A percentile compares a stretch with the other conserved stretches of the same genome.
These are phyloP conservation scores for Kondoa subrosea DNA, from an alignment of 768 basidiomycete genomes.

Conservation along the genomic window DNA sequence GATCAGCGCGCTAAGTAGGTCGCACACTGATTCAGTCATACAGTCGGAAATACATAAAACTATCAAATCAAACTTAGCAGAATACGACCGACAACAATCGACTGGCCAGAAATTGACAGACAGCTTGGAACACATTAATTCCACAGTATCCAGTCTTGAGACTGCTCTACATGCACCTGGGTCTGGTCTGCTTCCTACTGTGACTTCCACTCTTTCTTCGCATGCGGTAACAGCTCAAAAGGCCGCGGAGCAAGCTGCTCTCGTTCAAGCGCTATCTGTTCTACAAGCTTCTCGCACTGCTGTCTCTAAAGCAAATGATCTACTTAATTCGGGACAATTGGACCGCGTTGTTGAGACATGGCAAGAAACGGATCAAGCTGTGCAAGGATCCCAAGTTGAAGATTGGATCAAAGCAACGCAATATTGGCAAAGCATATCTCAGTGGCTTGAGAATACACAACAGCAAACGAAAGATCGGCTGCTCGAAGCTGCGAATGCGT, in stretches of 20 bases:
- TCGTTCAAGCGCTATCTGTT: neutral
- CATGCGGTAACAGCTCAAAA: neutral
- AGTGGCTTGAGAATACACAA: neutral
- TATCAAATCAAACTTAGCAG: neutral
- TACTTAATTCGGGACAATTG: neutral
- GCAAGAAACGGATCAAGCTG: neutral
- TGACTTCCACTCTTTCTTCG: neutral
- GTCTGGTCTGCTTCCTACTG: neutral
- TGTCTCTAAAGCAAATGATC: neutral
- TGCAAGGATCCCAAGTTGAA: neutral
- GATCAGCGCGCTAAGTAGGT: neutral
- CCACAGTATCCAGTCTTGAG: neutral
- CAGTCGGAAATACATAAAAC: neutral
- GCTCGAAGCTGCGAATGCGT: neutral
- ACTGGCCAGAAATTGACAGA: neutral
- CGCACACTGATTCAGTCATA: neutral
- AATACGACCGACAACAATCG: neutral
- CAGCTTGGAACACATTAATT: neutral
- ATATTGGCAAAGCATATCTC: neutral
- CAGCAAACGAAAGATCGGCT: neutral
- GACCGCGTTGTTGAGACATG: neutral
- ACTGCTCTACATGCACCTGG: neutral
- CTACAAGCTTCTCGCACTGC: neutral
- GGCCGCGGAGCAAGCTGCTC: neutral
- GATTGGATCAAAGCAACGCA: neutral